Evolutionary conservation across 2,329 filamentous ascomycete species (phyloP).

Genomic region (Microdochium trichocladiopsis): DNA sequence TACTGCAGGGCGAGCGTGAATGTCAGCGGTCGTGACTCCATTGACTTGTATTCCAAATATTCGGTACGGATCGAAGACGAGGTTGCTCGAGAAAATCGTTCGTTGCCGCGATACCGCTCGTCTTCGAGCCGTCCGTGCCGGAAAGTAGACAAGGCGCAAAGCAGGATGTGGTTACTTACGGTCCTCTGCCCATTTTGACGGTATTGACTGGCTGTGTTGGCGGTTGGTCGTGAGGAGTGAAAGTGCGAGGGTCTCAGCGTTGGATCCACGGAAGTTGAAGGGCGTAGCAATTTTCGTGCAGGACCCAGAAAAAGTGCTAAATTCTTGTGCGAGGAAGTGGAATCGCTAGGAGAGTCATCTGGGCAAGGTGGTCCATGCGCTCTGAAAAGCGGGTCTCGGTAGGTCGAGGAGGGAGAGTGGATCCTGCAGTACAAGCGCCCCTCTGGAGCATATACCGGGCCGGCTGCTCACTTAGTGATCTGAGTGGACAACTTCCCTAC

Average conservation of each 20-base stretch:
- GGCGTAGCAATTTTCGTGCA: background rate
- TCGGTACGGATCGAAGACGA: background rate
- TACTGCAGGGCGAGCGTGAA: constrained; percentile 43
- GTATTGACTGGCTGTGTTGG: constrained; percentile 24
- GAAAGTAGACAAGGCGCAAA: background rate
- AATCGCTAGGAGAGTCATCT: background rate
- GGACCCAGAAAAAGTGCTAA: background rate
- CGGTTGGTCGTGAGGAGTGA: constrained; percentile 14
- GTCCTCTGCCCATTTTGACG: constrained; percentile 41
- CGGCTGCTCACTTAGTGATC: too few relatives aligned
- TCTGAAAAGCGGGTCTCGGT: too few relatives aligned
- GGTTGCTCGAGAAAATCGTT: background rate
- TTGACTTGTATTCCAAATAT: background rate
- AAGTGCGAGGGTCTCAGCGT: constrained; percentile 9
- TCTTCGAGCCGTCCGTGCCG: background rate
- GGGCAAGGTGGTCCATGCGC: too few relatives aligned
- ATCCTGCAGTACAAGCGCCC: too few relatives aligned
- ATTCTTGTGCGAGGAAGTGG: background rate
- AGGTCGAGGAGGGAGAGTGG: too few relatives aligned
- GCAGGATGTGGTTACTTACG: constrained; percentile 38
- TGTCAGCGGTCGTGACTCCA: constrained; percentile 23
- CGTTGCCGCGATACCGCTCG: background rate
- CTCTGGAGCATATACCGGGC: too few relatives aligned
- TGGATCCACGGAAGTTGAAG: constrained; percentile 1
- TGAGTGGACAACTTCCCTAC: too few relatives aligned